Base-by-base conservation (phyloP, 2,329 filamentous ascomycete genomes). In the Cryphonectria carpinicola region DNA sequence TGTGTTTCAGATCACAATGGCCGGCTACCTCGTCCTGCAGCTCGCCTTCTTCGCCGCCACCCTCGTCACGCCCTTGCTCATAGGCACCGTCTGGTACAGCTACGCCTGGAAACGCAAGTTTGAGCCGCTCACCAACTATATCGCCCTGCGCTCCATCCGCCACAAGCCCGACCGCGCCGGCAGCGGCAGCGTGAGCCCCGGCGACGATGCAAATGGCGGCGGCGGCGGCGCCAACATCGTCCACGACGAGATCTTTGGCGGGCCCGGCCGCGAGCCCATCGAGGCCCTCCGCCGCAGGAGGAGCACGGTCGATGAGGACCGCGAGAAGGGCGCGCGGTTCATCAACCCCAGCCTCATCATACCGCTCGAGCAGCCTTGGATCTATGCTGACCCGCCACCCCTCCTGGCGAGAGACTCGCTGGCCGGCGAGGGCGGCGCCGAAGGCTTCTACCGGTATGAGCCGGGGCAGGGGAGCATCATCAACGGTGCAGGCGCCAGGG, bases 1-100 rank as follows among this genome's bases (percentile, higher is more conserved):
- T 3, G 89, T 98, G 58, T 98, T 98, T 77, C 94, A 99, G 80
- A 82, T 97, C 32, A 94, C 96, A 63, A 96, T 97, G 87, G 91
- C 93, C 32, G 95, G 95, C 3, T 91, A 95, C 73, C 87, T 99
- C 70, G 93, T 93, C 2, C 82, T 96, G 39, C 87, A 90, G 69
- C 84, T 87, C 65, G 94, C 93, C 0, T 93, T 94, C 75, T 88
- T 90, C 28, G 87, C 92, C 63, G 93, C 94, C 0, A 82, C 89
- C 17, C 84, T 95, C 41, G 86, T 98, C 28, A 80, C 92, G 0
- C 97, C 96, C 4, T 85, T 99, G 3, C 84, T 97, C 5, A 83
- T 91, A 13, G 89, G 89, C 43, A 98, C 95, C 0, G 83, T 97
- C 22, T 98, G 95, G 95, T 97, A 97, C 78, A 92, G 89, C 74